Evolutionary conservation across 73 alveolate species (phyloP), one percentile per base, ranked within the genome.

Genomic region (Symbiodinium natans): DNA sequence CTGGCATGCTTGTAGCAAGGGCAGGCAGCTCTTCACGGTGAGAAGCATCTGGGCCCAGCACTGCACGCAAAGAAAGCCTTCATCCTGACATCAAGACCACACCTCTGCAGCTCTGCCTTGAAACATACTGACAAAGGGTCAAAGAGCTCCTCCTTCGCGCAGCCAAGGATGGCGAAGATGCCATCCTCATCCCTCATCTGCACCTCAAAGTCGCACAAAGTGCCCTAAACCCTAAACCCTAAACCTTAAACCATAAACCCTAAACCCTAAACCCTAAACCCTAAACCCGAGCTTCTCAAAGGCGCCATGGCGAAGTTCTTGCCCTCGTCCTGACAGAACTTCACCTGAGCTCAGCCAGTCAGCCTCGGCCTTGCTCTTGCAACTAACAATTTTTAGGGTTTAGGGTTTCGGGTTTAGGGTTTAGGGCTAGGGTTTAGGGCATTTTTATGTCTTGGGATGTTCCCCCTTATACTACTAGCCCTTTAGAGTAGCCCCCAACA

Each of bases 121-220:
- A n/a, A 31, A 25, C 10, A 25, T n/a, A 25, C n/a, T 8, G 80
- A 63, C 36, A 63, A 63, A 8, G 33, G 71, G 71, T 0, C 1
- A 21, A 46, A 27, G 68, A 27, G 23, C 31, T 86, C 96, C 96
- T 90, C 96, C 77, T 41, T 71, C 80, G 96, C 96, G 29, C 96
- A 90, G 87, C 96, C 87, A 68, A 90, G 42, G 73, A 90, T 84
- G 2, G 96, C 96, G 34, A 71, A 41, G 75, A 90, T 34, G 52
- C 96, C 96, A 52, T 90, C 88, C 52, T 90, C 96, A 7, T 90
- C 96, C 39, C 87, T 83, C 96, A 90, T 90, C 96, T 90, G 96
- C 71, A 90, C 96, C 96, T 90, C 46, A 27, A 31, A n/a, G 39
- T 5, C 77, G 33, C 59, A 46, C n/a, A n/a, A n/a, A n/a, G n/a